Conservation (phyloP, 495 filamentous ascomycete genomes). For the Cenococcum geophilum region DNA sequence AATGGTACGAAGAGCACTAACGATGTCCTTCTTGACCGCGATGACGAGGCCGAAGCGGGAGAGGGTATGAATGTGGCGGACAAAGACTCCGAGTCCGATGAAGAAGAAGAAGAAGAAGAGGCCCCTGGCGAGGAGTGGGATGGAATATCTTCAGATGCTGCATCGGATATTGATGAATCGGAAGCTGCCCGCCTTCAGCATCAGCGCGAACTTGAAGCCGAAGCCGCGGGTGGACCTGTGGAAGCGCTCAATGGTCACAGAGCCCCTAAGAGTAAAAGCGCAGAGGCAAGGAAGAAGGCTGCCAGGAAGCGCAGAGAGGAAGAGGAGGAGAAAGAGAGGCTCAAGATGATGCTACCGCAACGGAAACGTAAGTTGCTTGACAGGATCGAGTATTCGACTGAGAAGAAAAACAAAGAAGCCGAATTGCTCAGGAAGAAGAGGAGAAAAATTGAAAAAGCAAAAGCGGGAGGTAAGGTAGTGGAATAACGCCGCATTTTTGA, state of each 20-base stretch:
- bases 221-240: conserved; percentile 58
- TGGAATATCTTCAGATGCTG: conserved; percentile 46
- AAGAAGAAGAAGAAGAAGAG: conserved; percentile 41
- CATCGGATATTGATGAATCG: conserved; percentile 46
- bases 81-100: conserved; percentile 43
- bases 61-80: conserved; percentile 56
- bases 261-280: conserved; percentile 25
- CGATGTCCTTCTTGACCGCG: conserved; percentile 33
- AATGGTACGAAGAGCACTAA: conserved; percentile 32
- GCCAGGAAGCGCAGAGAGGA: conserved; percentile 36
- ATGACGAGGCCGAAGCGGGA: conserved; percentile 41
- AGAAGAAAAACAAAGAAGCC: conserved; percentile 41
- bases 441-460: conserved; percentile 76
- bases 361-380: conserved; percentile 43
- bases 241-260: conserved; percentile 23
- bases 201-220: conserved; percentile 88
- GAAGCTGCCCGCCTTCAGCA: conserved; percentile 51
- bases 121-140: conserved; percentile 35
- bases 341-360: conserved; percentile 42
- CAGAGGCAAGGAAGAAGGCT: conserved; percentile 30
- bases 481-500: too few species aligned
- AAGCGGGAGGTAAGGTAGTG: background rate
- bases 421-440: conserved; percentile 71
- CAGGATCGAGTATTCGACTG: conserved; percentile 41
- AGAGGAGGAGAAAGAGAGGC: conserved; percentile 41